phyloP scores from a whole-genome alignment of 352 stramenopile species.

The Aphanomyces cochlioides region DNA sequence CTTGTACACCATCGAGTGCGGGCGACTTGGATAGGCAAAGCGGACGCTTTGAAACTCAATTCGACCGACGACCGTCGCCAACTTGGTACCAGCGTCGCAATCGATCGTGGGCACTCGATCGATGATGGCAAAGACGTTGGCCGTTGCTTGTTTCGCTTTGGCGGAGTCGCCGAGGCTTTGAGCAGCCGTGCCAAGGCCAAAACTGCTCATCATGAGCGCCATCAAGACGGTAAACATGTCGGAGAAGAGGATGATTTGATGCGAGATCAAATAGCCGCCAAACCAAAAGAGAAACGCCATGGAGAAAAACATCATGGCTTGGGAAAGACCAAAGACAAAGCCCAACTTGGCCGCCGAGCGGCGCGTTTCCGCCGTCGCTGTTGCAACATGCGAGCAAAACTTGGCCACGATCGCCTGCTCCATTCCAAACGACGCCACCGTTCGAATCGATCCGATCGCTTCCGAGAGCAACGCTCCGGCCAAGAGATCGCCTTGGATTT shows the following conservation, averaged over 20 bases:
- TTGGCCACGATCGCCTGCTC: constrained; percentile 34
- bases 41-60: constrained; percentile 63
- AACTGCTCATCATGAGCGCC: constrained; percentile 50
- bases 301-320: constrained; percentile 47
- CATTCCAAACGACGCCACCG: constrained; percentile 48
- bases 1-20: constrained; percentile 67
- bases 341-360: constrained; percentile 40
- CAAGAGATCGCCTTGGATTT: constrained; percentile 41
- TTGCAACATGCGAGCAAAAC: constrained; percentile 37
- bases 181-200: constrained; percentile 52
- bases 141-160: constrained; percentile 56
- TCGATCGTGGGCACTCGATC: constrained; percentile 56
- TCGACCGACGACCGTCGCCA: constrained; percentile 41
- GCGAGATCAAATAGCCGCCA: constrained; percentile 43
- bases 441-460: constrained; percentile 52
- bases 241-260: constrained; percentile 42
- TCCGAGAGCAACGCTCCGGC: constrained; percentile 45
- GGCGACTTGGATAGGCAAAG: constrained; percentile 74
- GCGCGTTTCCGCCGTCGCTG: constrained; percentile 38
- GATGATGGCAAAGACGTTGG: constrained; percentile 77
- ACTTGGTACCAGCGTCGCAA: constrained; percentile 27
- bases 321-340: constrained; percentile 44
- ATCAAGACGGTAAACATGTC: constrained; percentile 53
- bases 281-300: constrained; percentile 59
- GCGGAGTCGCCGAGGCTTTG: constrained; percentile 45